These are phyloP conservation scores for Acer negundo DNA, from an alignment of 345 rosid genomes.

Conservation along the genomic window DNA sequence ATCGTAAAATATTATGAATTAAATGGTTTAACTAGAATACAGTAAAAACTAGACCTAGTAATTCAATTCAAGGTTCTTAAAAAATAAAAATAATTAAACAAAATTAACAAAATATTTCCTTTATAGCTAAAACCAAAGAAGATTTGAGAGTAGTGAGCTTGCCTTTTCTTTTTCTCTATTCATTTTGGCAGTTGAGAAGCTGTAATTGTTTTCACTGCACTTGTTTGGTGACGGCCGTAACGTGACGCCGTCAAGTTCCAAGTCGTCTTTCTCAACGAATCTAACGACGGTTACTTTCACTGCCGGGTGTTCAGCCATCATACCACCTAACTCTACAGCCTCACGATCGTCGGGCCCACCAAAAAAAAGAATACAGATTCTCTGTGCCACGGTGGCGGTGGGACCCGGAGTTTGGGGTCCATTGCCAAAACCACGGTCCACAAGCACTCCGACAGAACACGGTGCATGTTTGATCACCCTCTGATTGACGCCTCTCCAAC, in stretches of 20 bases:
- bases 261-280: constrained; percentile 42
- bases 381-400: constrained; percentile 29
- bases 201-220: constrained; percentile 44
- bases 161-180: constrained; percentile 56
- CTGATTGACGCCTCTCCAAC: constrained; percentile 77
- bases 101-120: too few relatives aligned
- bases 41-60: too few relatives aligned
- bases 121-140: neutral
- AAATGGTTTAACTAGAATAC: too few relatives aligned
- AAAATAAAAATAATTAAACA: too few relatives aligned
- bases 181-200: constrained; percentile 53
- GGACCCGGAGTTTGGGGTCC: constrained; percentile 31
- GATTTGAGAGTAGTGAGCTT: neutral
- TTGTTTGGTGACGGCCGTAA: constrained; percentile 44
- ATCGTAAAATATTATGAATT: too few relatives aligned
- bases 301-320: constrained; percentile 76
- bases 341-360: constrained; percentile 89
- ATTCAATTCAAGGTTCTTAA: too few relatives aligned
- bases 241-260: constrained; percentile 29
- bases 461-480: constrained; percentile 70
- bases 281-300: constrained; percentile 55
- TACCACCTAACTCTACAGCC: constrained; percentile 68
- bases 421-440: constrained; percentile 77
- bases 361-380: constrained; percentile 64
- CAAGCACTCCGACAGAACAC: constrained; percentile 75